Percentiles rank a stretch among this genome's conserved stretches.
Evolutionary conservation across 257 asterid genomes (phyloP).

Genomic region (Salvia splendens): DNA sequence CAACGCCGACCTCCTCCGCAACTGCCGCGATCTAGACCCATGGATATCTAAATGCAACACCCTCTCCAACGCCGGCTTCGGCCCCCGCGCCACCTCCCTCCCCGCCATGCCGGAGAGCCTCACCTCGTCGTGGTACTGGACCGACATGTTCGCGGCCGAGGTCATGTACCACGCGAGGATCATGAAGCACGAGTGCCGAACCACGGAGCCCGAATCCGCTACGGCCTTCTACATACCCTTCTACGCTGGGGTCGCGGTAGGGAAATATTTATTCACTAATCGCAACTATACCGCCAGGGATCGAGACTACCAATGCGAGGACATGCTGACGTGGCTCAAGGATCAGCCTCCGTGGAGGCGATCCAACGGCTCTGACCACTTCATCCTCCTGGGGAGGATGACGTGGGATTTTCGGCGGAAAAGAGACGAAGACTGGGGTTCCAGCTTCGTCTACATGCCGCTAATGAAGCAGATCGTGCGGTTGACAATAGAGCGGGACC

Average conservation of each 20-base stretch:
- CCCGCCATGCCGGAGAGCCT: conserved; percentile 45
- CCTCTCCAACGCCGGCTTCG: conserved; percentile 55
- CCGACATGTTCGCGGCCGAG: conserved; percentile 69
- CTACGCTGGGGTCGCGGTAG: conserved; percentile 62
- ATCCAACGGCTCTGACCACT: conserved; percentile 63
- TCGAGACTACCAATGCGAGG: conserved; percentile 44
- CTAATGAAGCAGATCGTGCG: conserved; percentile 44
- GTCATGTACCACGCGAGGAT: conserved; percentile 51
- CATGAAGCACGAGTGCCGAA: conserved; percentile 49
- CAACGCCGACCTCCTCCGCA: conserved; percentile 48
- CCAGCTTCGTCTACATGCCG: conserved; percentile 62
- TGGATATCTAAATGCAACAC: conserved; percentile 64
- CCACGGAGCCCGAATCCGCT: conserved; percentile 52
- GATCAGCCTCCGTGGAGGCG: conserved; percentile 44
- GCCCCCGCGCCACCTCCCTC: conserved; percentile 40
- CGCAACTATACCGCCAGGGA: conserved; percentile 39
- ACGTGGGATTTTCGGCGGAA: conserved; percentile 66
- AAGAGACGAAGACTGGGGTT: conserved; percentile 52
- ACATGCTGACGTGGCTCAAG: conserved; percentile 44
- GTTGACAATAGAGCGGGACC: conserved; percentile 45
- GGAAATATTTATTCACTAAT: conserved; percentile 39
- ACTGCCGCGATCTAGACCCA: conserved; percentile 56
- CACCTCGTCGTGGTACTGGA: conserved; percentile 59
- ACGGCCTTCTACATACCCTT: conserved; percentile 66
- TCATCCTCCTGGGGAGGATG: conserved; percentile 60